Percentiles rank a stretch among this genome's conserved stretches.
Conservation (phyloP, 108 stramenopile genomes). For the Poteriospumella lacustris region DNA sequence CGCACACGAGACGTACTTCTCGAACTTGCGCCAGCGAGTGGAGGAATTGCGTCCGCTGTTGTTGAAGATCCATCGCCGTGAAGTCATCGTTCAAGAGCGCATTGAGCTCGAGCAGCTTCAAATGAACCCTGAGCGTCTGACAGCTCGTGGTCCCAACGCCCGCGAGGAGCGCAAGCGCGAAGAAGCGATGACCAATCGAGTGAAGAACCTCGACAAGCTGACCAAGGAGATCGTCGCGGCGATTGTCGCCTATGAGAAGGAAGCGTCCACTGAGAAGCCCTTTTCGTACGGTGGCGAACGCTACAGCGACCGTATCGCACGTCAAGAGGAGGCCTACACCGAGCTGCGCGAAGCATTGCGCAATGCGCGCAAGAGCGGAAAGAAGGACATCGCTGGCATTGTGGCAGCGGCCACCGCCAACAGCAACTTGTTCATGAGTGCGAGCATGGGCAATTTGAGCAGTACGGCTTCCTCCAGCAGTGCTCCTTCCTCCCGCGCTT, state of each 20-base stretch:
- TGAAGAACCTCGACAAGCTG: constrained; percentile 27
- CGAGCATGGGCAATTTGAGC: no score
- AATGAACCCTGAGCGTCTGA: constrained; percentile 28
- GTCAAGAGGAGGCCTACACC: constrained; percentile 3
- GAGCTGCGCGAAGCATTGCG: not conserved
- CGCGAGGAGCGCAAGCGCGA: constrained; percentile 26
- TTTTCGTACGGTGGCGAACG: not conserved
- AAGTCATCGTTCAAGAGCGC: constrained; percentile 18
- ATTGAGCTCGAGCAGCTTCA: constrained; percentile 24
- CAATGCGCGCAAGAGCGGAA: not conserved
- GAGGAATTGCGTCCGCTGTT: constrained; percentile 17
- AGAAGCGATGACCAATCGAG: constrained; percentile 19
- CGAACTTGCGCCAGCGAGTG: not conserved
- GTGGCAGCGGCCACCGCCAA: not conserved
- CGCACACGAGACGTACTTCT: constrained; percentile 8
- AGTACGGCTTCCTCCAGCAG: no score
- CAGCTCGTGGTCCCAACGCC: constrained; percentile 26
- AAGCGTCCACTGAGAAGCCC: not conserved
- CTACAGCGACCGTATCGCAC: constrained; percentile 2
- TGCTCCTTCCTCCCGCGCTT: no score
- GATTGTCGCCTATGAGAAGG: not conserved
- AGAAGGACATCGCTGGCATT: not conserved
- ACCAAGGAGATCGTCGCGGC: not conserved
- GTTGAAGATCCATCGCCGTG: not conserved
- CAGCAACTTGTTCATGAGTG: no score